These are phyloP conservation scores for Beauveria asiatica DNA, from an alignment of 2,329 filamentous ascomycete genomes.

Conservation along the genomic window DNA sequence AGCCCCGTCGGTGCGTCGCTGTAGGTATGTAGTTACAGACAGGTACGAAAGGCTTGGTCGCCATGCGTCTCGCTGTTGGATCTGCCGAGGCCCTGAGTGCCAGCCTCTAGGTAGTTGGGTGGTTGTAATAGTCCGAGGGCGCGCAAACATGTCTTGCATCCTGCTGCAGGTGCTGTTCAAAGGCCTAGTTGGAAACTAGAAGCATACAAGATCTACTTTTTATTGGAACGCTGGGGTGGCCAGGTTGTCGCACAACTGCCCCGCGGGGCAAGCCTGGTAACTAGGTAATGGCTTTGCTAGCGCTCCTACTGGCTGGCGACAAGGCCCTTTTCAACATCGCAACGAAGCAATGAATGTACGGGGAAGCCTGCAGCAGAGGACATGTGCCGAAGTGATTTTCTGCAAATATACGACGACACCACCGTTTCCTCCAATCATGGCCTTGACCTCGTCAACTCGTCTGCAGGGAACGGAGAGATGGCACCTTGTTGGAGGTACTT, in stretches of 20 bases:
- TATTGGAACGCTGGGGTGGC: no score
- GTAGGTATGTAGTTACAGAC: no score
- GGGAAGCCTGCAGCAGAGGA: background rate
- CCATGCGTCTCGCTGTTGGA: background rate
- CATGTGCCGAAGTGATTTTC: background rate
- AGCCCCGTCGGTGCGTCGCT: conserved; percentile 7
- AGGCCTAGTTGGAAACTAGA: no score
- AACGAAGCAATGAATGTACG: background rate
- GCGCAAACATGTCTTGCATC: background rate
- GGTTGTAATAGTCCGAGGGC: background rate
- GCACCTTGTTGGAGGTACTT: background rate
- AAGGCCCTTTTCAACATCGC: background rate
- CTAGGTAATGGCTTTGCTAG: background rate
- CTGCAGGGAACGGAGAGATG: background rate
- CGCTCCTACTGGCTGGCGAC: background rate
- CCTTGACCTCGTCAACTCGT: background rate
- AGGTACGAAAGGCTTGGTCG: background rate
- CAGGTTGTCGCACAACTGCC: no score
- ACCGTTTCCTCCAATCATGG: background rate
- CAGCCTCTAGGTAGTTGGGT: no score
- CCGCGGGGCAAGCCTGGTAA: background rate
- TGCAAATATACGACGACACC: background rate
- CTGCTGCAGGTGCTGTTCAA: no score
- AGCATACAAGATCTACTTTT: no score
- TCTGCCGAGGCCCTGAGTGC: background rate